Base-by-base conservation (phyloP, 768 basidiomycete species). In the Russula foetens region DNA sequence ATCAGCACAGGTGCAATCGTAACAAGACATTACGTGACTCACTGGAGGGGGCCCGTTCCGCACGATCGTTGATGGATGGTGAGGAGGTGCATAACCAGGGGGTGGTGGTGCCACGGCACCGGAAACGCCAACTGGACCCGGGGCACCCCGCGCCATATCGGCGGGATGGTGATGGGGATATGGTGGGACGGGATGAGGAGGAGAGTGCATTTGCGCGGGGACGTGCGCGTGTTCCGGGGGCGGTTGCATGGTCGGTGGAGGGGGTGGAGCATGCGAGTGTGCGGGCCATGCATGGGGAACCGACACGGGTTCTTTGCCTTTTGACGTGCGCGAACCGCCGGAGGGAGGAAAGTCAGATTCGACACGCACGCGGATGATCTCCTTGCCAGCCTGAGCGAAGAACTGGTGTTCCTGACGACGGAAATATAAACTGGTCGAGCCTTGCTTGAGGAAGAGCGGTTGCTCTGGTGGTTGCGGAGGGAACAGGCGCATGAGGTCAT, bases 401-500 rank as follows among this genome's bases (percentile, higher is more conserved):
- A 88, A 91, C 8, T 84, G 85, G 57, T 88, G 85, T 67, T 91
- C 88, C 70, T 91, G 85, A 0, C 81, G 76, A 63, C 83, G 80
- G 70, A 91, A 91, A 70, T 80, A 90, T 29, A 83, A 81, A 52
- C 83, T 84, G 0, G 89, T 90, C 3, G 86, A 82, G 0, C 84
- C 84, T 2, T 80, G 77, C 57, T 81, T 75, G 73, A 82, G 77
- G 64, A 82, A 81, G 31, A 77, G 74, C 53, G 79, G 81, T 53
- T 66, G 63, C 46, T 45, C 78, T 47, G 88, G 88, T 17, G 86
- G 79, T 4, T 83, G 75, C 6, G 88, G 80, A 0, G 89, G 89
- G 69, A 90, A 91, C 75, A 91, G 81, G 15, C 86, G 86, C 89
- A 91, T 91, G 66, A 91, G 79, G 65, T 91, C 87, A 66, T 91